Conservation (phyloP, 2,329 filamentous ascomycete genomes). For the Colletotrichum paranaense region DNA sequence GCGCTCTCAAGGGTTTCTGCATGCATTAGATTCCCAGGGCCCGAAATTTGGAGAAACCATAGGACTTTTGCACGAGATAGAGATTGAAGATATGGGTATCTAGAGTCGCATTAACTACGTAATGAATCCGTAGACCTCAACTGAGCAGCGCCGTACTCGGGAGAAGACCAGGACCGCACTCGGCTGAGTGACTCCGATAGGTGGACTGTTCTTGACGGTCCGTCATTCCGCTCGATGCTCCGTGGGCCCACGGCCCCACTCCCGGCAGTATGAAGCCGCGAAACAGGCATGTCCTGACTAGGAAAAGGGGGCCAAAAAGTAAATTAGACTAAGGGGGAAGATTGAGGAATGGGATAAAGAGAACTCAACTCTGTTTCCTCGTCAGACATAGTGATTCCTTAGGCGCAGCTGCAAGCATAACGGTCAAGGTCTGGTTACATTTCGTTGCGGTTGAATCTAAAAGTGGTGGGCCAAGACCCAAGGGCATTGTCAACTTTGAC, state of each 20-base stretch:
- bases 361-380: neutral
- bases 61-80: neutral
- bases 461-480: neutral
- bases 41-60: neutral
- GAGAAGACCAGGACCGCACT: neutral
- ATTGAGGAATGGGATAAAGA: neutral
- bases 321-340: slow-evolving; percentile 6
- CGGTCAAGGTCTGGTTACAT: neutral
- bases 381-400: neutral
- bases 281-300: slow-evolving; percentile 10
- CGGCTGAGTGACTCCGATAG: neutral
- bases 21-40: neutral
- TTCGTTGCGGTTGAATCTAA: no score
- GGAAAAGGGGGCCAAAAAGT: slow-evolving; percentile 10
- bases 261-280: neutral
- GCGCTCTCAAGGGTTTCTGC: neutral
- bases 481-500: neutral
- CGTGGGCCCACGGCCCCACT: slow-evolving; percentile 9
- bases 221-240: slow-evolving; percentile 5
- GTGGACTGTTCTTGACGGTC: slow-evolving; percentile 6
- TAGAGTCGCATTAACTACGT: neutral
- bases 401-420: neutral
- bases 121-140: neutral
- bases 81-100: neutral
- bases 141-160: neutral